Conservation (phyloP, 2,329 filamentous ascomycete species). For the Myriosclerotinia duriaeana region DNA sequence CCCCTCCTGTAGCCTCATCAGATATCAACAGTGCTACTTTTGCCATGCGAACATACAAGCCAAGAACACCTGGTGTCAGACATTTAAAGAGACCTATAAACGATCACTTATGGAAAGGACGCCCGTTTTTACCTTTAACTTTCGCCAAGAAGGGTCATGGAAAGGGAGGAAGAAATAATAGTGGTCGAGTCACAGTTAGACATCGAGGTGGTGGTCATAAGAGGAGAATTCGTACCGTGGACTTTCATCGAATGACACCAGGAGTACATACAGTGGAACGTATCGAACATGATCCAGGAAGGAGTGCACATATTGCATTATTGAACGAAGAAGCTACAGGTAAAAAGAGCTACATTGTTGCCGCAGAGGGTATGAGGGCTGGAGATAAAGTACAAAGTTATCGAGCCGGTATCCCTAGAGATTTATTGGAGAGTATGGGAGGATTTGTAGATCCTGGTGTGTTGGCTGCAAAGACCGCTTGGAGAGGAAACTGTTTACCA, state of each 20-base stretch:
- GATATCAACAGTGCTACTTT: conserved; percentile 43
- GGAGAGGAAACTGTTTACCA: conserved; percentile 91
- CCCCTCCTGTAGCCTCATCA: conserved; percentile 46
- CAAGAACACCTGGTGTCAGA: conserved; percentile 85
- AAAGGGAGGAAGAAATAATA: conserved; percentile 89
- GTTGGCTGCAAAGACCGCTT: conserved; percentile 88
- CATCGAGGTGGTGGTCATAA: conserved; percentile 92
- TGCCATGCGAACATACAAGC: conserved; percentile 80
- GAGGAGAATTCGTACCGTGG: conserved; percentile 85
- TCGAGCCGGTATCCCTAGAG: conserved; percentile 80
- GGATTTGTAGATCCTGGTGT: conserved; percentile 93
- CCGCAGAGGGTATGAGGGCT: conserved; percentile 88
- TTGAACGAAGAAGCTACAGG: conserved; percentile 72
- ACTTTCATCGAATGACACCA: conserved; percentile 76
- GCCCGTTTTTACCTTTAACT: conserved; percentile 78
- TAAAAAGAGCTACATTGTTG: conserved; percentile 85
- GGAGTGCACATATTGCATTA: conserved; percentile 89
- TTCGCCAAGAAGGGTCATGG: conserved; percentile 89
- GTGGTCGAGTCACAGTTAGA: conserved; percentile 80
- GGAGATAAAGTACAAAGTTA: conserved; percentile 94
- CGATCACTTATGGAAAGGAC: conserved; percentile 94
- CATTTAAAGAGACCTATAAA: conserved; percentile 92
- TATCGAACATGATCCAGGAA: conserved; percentile 93
- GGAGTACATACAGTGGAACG: conserved; percentile 88
- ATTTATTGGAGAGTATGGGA: conserved; percentile 88